Base-by-base conservation (phyloP, 768 basidiomycete species). In the Boletales sp. region DNA sequence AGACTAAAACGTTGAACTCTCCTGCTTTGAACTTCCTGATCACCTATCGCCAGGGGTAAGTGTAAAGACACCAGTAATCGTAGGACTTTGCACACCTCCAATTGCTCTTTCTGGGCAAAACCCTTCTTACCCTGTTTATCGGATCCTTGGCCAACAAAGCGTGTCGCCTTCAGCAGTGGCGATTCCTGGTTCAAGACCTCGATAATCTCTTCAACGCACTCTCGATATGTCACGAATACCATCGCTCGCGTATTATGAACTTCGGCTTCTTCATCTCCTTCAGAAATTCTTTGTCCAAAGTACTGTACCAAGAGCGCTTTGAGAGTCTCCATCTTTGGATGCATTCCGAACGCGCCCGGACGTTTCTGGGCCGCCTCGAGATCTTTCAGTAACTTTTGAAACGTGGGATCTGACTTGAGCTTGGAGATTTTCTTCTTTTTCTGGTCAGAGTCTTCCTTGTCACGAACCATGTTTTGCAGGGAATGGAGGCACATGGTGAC, bases 271-370 rank as follows among this genome's bases (percentile, higher is more conserved):
- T 65, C 75, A 17, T 69, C 69, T 8, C 77, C 75, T 49, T 80
- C 71, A 4, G 77, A 79, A 31, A 64, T 56, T 43, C 51, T 50
- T 45, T 56, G 56, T 30, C 66, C 66, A 62, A 97, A 97, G 67
- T 97, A 88, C 39, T 90, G 80, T 15, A 94, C 68, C 7, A 92
- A 72, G 27, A 98, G 72, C 4, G 74, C 72, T 50, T 83, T 83
- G 11, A 95, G 76, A 50, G 78, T 84, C 41, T 92, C 91, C 83
- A 97, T 87, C 73, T 99, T 99, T 4, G 95, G 95, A 69, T 99
- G 95, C 46, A 78, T 64, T 2, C 75, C 65, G 59, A 85, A 83
- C 5, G 83, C 84, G 5, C 56, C 60, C 10, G 60, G 55, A 9
- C 69, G 66, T 24, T 69, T 71, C 46, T 71, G 71, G 61, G 83